These are phyloP conservation scores for Yamadazyma membranifaciens DNA, from an alignment of 1,139 yeast species.

Conservation along the genomic window DNA sequence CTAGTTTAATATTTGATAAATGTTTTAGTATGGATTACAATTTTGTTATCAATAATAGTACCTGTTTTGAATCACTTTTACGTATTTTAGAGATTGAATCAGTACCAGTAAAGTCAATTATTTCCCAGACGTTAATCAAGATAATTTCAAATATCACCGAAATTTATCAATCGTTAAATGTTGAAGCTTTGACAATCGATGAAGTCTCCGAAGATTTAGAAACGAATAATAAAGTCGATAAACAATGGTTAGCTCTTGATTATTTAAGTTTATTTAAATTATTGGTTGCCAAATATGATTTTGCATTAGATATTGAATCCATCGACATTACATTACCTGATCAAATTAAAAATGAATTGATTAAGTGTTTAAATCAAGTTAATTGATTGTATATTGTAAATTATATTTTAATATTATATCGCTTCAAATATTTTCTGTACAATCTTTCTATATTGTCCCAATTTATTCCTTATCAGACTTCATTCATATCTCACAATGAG, in stretches of 20 bases:
- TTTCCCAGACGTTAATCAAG: conserved; percentile 9
- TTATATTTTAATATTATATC: not conserved
- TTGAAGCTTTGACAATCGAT: not conserved
- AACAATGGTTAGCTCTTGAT: conserved; percentile 45
- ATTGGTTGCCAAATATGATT: conserved; percentile 28
- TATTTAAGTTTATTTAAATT: conserved; percentile 44
- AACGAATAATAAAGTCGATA: conserved; percentile 27
- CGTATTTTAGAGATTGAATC: conserved; percentile 20
- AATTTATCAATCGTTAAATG: not conserved
- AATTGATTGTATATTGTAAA: not conserved
- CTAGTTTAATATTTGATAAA: conserved; percentile 41
- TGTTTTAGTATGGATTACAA: conserved; percentile 37
- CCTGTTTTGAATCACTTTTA: conserved; percentile 47
- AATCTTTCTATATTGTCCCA: too few relatives aligned
- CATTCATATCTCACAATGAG: too few relatives aligned
- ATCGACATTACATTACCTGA: too few relatives aligned
- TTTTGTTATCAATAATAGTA: conserved; percentile 41
- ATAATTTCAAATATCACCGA: conserved; percentile 16
- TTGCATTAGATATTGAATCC: not conserved
- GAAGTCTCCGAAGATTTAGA: conserved; percentile 25
- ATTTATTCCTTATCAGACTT: too few relatives aligned
- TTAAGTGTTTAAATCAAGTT: conserved; percentile 17
- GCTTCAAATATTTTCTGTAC: too few relatives aligned
- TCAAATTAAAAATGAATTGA: conserved; percentile 1
- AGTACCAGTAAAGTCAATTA: conserved; percentile 10